Base-by-base conservation (phyloP, 2,329 filamentous ascomycete species). In the Fusarium liriodendri region DNA sequence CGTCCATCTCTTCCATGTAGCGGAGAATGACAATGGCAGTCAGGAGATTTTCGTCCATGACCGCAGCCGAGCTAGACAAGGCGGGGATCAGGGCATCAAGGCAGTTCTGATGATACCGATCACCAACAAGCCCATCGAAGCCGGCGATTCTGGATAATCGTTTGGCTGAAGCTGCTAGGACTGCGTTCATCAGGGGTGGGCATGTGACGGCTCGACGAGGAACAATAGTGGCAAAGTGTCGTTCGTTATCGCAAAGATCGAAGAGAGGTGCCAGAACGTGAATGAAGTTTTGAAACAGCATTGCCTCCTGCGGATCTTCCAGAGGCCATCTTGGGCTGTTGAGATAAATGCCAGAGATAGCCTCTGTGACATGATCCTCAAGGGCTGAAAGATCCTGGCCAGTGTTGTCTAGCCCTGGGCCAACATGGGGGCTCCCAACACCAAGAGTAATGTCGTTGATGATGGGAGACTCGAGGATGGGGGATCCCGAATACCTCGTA, bases 21-120 rank as follows among this genome's bases (percentile, higher is more conserved):
- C 79, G 78, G 8, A 80, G 77, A 22, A 80, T 78, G 11, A 80
- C 77, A 20, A 80, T 78, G 2, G 78, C 79, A 1, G 79, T 76
- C 6, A 80, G 38, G 7, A 80, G 64, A 16, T 80, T 80, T 29
- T 80, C 79, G 57, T 80, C 79, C 58, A 79, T 74, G 5, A 77
- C 70, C 1, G 78, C 75, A 0, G 71, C 72, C 8, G 78, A 73
- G 20, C 73, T 78, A 1, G 76, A 77, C 5, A 80, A 64, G 2
- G 77, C 77, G 7, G 79, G 79, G 2, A 80, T 80, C 2, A 80
- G 69, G 8, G 68, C 71, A 25, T 76, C 73, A 27, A 80, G 78
- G 3, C 79, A 80, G 11, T 70, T 72, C 47, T 80, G 78, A 16
- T 80, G 79, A 45, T 80, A 80, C 5, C 70, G 71, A 16, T 80